Evolutionary conservation across 108 stramenopile genomes (phyloP).

Genomic region (Thalassiosira profunda): DNA sequence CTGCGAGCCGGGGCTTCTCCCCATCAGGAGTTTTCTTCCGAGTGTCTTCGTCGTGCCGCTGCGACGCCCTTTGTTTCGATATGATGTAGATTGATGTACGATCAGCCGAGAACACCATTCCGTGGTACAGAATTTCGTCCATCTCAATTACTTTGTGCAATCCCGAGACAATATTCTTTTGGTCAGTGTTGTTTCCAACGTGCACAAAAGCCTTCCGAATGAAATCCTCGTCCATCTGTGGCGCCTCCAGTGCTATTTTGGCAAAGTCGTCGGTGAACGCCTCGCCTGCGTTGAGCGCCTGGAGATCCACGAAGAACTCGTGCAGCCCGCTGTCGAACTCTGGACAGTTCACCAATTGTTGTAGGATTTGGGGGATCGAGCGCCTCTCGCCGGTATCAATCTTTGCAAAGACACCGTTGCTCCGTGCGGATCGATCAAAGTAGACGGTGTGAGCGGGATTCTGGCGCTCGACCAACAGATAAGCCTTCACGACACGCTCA

Average conservation of each 20-base stretch:
- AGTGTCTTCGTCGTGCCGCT: background rate
- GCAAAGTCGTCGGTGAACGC: background rate
- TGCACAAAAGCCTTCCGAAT: background rate
- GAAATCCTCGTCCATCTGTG: slow-evolving; percentile 6
- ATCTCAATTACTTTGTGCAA: no score
- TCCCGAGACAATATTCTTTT: background rate
- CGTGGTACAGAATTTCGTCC: slow-evolving; percentile 9
- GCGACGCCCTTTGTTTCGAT: background rate
- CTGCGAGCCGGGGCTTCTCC: background rate
- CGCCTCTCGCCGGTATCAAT: slow-evolving; percentile 1
- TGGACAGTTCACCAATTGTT: background rate
- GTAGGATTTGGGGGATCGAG: background rate
- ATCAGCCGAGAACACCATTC: background rate
- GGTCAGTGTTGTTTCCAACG: background rate
- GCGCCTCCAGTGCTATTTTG: background rate
- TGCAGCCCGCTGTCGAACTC: background rate
- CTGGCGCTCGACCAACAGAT: background rate
- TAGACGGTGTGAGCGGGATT: background rate
- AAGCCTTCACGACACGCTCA: background rate
- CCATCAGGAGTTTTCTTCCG: background rate
- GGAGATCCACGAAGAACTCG: background rate
- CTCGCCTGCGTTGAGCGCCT: background rate
- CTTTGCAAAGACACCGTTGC: background rate
- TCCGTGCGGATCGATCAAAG: background rate
- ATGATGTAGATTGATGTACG: slow-evolving; percentile 1